These are phyloP conservation scores for Penicillium malachiteum DNA, from an alignment of 495 filamentous ascomycete species.

Conservation along the genomic window DNA sequence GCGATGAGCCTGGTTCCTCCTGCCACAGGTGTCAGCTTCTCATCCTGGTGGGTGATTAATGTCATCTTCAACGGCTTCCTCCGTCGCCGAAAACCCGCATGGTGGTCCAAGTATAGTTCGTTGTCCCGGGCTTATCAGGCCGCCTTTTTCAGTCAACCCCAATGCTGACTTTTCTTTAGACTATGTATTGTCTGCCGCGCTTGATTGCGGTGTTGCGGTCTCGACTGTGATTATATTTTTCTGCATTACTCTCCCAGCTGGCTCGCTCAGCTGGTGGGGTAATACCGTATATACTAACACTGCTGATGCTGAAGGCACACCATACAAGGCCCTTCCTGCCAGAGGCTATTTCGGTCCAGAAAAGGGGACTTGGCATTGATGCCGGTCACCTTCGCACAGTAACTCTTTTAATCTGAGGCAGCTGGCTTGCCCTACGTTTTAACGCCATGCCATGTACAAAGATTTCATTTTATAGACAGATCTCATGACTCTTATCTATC, in stretches of 20 bases:
- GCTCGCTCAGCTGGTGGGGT: constrained; percentile 65
- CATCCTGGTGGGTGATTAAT: constrained; percentile 67
- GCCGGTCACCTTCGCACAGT: neutral
- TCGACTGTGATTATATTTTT: constrained; percentile 64
- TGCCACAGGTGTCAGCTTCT: constrained; percentile 66
- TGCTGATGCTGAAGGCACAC: constrained; percentile 47
- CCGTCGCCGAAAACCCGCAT: constrained; percentile 54
- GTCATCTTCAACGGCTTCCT: constrained; percentile 63
- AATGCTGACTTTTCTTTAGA: constrained; percentile 51
- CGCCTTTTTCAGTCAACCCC: constrained; percentile 26
- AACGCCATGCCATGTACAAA: too few relatives aligned
- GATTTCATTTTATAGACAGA: too few relatives aligned
- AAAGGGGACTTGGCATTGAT: constrained; percentile 42
- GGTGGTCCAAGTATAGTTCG: constrained; percentile 62
- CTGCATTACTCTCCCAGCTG: constrained; percentile 65
- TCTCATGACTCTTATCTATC: too few relatives aligned
- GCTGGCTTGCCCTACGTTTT: too few relatives aligned
- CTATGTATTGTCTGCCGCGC: constrained; percentile 59
- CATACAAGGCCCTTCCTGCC: constrained; percentile 35
- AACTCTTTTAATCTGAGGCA: too few relatives aligned
- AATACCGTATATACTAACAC: constrained; percentile 53
- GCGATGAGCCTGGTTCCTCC: constrained; percentile 64
- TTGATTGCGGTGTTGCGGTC: constrained; percentile 63
- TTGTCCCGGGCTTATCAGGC: constrained; percentile 42
- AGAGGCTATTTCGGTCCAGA: constrained; percentile 63